Conservation (phyloP, 179 eudicot species). For the Spergularia azorica region DNA sequence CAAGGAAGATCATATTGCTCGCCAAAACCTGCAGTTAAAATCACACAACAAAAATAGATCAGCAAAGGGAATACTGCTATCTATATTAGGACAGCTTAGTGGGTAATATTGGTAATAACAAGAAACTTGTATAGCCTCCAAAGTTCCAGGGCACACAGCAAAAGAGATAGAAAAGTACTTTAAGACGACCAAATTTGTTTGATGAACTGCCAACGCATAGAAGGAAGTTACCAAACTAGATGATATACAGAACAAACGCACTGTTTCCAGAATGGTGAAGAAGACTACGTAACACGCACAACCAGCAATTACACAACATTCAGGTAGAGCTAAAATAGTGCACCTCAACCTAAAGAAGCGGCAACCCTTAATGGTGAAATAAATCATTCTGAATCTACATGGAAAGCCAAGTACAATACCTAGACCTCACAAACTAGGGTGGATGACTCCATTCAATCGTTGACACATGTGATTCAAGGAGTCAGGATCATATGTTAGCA, state of each 20-base stretch:
- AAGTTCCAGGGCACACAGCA: neutral
- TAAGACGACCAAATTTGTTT: neutral
- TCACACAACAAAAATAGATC: slow-evolving; percentile 8
- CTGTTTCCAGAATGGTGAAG: neutral
- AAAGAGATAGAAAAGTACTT: neutral
- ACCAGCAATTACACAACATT: neutral
- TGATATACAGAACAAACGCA: neutral
- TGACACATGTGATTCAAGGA: neutral
- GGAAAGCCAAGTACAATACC: neutral
- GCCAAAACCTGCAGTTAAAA: slow-evolving; percentile 85
- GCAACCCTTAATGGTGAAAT: neutral
- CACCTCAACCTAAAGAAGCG: neutral
- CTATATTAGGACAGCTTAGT: neutral
- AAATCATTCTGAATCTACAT: neutral
- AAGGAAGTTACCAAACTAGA: neutral
- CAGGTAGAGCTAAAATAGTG: neutral
- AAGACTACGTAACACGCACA: neutral
- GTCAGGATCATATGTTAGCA: neutral
- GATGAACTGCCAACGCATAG: neutral
- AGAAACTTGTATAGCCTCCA: neutral
- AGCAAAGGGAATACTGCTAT: neutral
- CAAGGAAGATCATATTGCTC: slow-evolving; percentile 96
- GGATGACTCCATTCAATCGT: neutral
- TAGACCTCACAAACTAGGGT: neutral
- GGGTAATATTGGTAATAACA: neutral